A percentile compares a stretch with the other conserved stretches of the same genome.
phyloP scores from a whole-genome alignment of 495 filamentous ascomycete species.

The Daldinia decipiens region DNA sequence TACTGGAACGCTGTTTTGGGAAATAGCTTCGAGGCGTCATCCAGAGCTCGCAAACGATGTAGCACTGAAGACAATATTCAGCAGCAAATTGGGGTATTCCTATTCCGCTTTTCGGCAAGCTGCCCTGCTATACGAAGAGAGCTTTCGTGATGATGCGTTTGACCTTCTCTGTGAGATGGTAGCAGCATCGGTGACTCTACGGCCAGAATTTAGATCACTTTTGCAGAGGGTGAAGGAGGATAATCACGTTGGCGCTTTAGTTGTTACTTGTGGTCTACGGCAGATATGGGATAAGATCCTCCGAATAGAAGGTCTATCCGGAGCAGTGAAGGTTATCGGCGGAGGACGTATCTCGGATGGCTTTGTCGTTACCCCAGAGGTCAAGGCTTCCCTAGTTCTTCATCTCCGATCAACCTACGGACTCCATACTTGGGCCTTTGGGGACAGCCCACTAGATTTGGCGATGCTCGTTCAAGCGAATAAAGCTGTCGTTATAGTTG shows the following conservation, averaged over 20 bases:
- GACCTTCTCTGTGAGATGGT: conserved; percentile 60
- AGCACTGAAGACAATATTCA: conserved; percentile 61
- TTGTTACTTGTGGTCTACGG: conserved; percentile 68
- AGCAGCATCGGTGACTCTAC: conserved; percentile 56
- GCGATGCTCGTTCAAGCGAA: conserved; percentile 66
- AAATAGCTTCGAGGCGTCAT: conserved; percentile 35
- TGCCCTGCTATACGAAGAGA: conserved; percentile 65
- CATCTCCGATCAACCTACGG: conserved; percentile 51
- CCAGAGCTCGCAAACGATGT: neutral
- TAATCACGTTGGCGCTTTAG: conserved; percentile 59
- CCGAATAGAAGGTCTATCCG: conserved; percentile 55
- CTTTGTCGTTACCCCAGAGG: conserved; percentile 61
- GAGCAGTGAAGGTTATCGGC: conserved; percentile 64
- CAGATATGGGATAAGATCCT: conserved; percentile 69
- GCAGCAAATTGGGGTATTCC: conserved; percentile 61
- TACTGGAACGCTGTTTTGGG: conserved; percentile 66
- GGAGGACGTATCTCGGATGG: conserved; percentile 62
- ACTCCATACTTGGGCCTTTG: conserved; percentile 67
- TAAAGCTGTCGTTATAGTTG: conserved; percentile 68
- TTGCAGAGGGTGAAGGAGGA: conserved; percentile 52
- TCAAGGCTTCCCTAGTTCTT: conserved; percentile 63
- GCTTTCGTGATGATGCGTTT: conserved; percentile 54
- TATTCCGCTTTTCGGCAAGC: conserved; percentile 68
- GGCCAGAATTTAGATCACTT: conserved; percentile 61
- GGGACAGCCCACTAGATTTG: conserved; percentile 70